A percentile compares a stretch with the other conserved stretches of the same genome.
Conservation (phyloP, 495 filamentous ascomycete species). For the Penicillium cinerascens region DNA sequence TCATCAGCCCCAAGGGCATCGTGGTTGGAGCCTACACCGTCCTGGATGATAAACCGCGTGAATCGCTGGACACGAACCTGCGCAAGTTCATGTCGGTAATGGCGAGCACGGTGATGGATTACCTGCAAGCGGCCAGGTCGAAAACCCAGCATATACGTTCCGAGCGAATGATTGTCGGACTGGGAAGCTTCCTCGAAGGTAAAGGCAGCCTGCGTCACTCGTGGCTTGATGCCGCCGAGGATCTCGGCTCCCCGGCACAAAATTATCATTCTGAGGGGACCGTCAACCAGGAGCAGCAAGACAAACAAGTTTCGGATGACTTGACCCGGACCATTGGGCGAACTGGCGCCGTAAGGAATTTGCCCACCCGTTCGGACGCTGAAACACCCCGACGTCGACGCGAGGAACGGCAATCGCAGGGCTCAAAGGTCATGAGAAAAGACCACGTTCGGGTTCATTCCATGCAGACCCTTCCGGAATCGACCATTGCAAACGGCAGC, state of each 20-base stretch:
- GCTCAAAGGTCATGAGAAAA: too few relatives aligned
- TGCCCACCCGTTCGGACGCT: too few relatives aligned
- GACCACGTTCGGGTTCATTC: too few relatives aligned
- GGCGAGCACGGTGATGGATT: slow-evolving; percentile 14
- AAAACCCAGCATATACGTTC: slow-evolving; percentile 9
- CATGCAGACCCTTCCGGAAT: too few relatives aligned
- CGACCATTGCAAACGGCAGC: too few relatives aligned
- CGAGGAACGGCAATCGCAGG: too few relatives aligned
- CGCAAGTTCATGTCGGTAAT: slow-evolving; percentile 9
- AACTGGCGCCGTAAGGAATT: neutral
- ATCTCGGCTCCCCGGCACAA: neutral
- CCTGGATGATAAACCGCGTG: slow-evolving; percentile 13
- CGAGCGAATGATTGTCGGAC: slow-evolving; percentile 20
- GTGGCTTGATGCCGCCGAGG: slow-evolving; percentile 9
- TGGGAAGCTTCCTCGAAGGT: slow-evolving; percentile 18
- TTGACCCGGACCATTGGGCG: neutral
- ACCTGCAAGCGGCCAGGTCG: slow-evolving; percentile 5
- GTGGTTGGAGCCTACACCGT: slow-evolving; percentile 16
- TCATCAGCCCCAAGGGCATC: slow-evolving; percentile 12
- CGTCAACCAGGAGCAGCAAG: slow-evolving; percentile 16
- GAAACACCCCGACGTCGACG: too few relatives aligned
- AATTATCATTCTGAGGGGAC: slow-evolving; percentile 5
- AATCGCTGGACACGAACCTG: neutral
- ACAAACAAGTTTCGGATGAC: slow-evolving; percentile 12
- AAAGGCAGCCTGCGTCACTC: slow-evolving; percentile 17